Evolutionary conservation across 305 asterid species (phyloP).

Genomic region (Petunia hybrid): DNA sequence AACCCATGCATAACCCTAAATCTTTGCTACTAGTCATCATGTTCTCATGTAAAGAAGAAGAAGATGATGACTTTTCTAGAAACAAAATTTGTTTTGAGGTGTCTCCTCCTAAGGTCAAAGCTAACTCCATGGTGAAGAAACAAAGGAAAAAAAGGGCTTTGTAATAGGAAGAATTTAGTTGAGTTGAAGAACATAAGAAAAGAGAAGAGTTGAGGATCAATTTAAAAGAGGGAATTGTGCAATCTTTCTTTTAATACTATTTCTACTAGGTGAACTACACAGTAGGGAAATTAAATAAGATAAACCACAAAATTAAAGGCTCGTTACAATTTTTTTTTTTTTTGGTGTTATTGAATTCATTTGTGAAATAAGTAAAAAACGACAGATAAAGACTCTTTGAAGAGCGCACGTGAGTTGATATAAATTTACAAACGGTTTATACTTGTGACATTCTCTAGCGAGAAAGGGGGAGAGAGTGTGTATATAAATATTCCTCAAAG

Average conservation of each 20-base stretch:
- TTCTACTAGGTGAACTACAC: not conserved
- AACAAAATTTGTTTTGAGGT: slow-evolving; percentile 60
- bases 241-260: slow-evolving; percentile 1
- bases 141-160: not conserved
- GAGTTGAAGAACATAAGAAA: not conserved
- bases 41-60: slow-evolving; percentile 34
- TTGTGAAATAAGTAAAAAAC: slow-evolving; percentile 30
- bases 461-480: no score
- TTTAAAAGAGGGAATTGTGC: slow-evolving; percentile 22
- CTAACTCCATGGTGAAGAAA: slow-evolving; percentile 67
- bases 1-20: slow-evolving; percentile 84
- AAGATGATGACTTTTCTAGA: slow-evolving; percentile 46
- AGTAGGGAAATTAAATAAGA: not conserved
- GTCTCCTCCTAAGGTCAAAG: slow-evolving; percentile 74
- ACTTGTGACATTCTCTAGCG: slow-evolving; percentile 38
- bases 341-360: not conserved
- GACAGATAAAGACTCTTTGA: slow-evolving; percentile 47
- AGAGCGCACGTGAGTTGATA: slow-evolving; percentile 68
- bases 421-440: slow-evolving; percentile 47
- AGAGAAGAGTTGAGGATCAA: slow-evolving; percentile 19
- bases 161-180: not conserved
- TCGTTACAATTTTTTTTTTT: not conserved
- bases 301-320: not conserved
- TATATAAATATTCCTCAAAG: no score
- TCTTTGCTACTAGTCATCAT: slow-evolving; percentile 39